A percentile compares a stretch with the other conserved stretches of the same genome.
Conservation (phyloP, 169 alveolate genomes). For the Plasmodium vivax region DNA sequence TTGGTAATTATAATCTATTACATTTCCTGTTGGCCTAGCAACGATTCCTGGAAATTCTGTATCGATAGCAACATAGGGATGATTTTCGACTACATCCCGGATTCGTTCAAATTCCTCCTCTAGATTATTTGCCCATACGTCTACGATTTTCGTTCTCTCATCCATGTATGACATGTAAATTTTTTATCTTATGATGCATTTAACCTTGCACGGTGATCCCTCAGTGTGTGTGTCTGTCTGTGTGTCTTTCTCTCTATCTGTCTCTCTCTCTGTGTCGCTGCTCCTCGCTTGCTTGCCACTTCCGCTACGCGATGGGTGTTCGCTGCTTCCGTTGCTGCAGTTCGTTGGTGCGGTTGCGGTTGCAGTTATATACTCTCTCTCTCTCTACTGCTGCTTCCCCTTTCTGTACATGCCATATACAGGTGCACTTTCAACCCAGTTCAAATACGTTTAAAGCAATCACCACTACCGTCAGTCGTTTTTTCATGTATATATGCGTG, state of each 20-base stretch:
- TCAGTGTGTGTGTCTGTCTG: neutral
- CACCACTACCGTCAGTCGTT: neutral
- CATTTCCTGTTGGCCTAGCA: constrained; percentile 91
- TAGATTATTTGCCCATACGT: constrained; percentile 89
- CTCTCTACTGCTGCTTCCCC: neutral
- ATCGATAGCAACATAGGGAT: constrained; percentile 92
- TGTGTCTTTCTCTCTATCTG: too few relatives aligned
- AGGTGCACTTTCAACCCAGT: neutral
- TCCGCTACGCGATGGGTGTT: neutral
- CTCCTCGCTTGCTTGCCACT: neutral
- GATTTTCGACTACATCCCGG: constrained; percentile 91
- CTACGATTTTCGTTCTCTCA: constrained; percentile 88
- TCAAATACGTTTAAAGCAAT: neutral
- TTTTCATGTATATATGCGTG: constrained; percentile 3
- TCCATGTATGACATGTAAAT: constrained; percentile 79
- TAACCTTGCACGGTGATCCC: neutral
- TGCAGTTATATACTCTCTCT: neutral
- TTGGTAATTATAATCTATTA: constrained; percentile 95
- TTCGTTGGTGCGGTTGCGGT: neutral
- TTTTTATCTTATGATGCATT: constrained; percentile 16
- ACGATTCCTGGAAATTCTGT: constrained; percentile 96
- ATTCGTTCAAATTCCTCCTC: constrained; percentile 93
- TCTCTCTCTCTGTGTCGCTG: neutral
- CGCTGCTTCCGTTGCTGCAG: neutral
- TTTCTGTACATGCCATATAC: constrained; percentile 5